These are phyloP conservation scores for Caloboletus inedulis DNA, from an alignment of 1,284 basidiomycete species.

Conservation along the genomic window DNA sequence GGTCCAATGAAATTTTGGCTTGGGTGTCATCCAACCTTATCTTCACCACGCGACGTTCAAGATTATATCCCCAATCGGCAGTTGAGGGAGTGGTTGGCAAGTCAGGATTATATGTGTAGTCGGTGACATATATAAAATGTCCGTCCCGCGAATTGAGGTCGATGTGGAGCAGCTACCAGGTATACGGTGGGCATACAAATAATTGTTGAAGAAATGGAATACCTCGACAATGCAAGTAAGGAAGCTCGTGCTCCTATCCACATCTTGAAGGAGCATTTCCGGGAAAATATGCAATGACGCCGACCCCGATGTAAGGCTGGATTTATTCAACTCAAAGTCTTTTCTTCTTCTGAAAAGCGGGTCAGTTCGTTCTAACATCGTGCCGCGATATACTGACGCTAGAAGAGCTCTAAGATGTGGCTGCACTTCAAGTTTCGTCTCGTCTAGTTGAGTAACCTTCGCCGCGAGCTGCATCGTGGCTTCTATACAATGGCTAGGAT, in stretches of 20 bases:
- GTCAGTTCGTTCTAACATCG: conserved; percentile 8
- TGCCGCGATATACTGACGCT: conserved; percentile 39
- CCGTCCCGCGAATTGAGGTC: conserved; percentile 33
- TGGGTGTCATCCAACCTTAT: conserved; percentile 53
- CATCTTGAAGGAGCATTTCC: conserved; percentile 47
- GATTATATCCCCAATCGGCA: conserved; percentile 37
- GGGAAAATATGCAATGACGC: conserved; percentile 36
- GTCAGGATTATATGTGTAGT: conserved; percentile 56
- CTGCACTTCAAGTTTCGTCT: conserved; percentile 37
- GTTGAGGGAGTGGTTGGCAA: conserved; percentile 35
- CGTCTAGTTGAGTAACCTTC: conserved; percentile 46
- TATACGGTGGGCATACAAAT: conserved; percentile 3
- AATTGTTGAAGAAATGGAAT: not conserved
- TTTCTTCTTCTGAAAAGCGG: conserved; percentile 49
- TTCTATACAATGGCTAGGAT: conserved; percentile 45
- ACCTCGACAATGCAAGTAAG: conserved; percentile 64
- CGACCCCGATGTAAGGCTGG: conserved; percentile 20
- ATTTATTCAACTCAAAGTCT: conserved; percentile 38
- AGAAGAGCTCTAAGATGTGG: conserved; percentile 47
- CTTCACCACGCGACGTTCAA: conserved; percentile 52
- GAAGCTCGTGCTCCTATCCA: conserved; percentile 38
- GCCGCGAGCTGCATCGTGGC: conserved; percentile 46
- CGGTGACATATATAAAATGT: conserved; percentile 56
- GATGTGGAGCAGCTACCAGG: conserved; percentile 46
- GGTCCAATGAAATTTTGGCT: conserved; percentile 37